Evolutionary conservation across 805 yeast genomes (phyloP).

Genomic region (Myxozyma vanderwaltii): DNA sequence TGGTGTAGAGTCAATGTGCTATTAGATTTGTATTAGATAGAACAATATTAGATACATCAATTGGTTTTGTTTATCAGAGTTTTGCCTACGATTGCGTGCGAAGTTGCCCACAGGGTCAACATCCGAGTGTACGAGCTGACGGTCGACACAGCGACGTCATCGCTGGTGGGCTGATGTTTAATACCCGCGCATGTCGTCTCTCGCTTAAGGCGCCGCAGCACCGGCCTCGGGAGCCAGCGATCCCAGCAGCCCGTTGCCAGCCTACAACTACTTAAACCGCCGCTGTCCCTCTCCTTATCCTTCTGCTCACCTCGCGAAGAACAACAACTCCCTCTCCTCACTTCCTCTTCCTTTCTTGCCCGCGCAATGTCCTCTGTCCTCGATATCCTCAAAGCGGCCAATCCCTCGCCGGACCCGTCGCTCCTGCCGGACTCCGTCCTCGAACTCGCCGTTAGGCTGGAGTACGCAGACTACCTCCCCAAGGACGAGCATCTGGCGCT

Average conservation of each 20-base stretch:
- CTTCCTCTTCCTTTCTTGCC: neutral
- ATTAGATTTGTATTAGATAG: too few species aligned
- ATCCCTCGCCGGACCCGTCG: conserved; percentile 32
- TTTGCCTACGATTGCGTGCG: neutral
- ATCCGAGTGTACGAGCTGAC: too few species aligned
- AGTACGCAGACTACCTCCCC: conserved; percentile 23
- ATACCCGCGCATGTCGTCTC: neutral
- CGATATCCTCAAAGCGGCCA: conserved; percentile 15
- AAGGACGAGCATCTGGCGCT: conserved; percentile 24
- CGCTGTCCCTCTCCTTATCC: neutral
- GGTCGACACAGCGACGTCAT: conserved; percentile 1
- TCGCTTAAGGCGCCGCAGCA: conserved; percentile 11
- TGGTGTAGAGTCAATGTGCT: neutral
- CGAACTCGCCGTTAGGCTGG: conserved; percentile 24
- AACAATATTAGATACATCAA: too few species aligned
- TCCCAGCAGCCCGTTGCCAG: too few species aligned
- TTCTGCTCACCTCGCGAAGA: neutral
- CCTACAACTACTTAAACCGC: neutral
- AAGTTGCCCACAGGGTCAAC: neutral
- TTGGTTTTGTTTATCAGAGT: too few species aligned
- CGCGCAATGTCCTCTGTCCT: conserved; percentile 6
- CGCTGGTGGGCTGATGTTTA: conserved; percentile 15
- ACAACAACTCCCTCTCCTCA: neutral
- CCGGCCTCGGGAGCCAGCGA: too few species aligned
- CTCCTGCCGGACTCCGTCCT: conserved; percentile 30